Evolutionary conservation across 306 rosid species (phyloP).

Genomic region (Cajanus cajan): DNA sequence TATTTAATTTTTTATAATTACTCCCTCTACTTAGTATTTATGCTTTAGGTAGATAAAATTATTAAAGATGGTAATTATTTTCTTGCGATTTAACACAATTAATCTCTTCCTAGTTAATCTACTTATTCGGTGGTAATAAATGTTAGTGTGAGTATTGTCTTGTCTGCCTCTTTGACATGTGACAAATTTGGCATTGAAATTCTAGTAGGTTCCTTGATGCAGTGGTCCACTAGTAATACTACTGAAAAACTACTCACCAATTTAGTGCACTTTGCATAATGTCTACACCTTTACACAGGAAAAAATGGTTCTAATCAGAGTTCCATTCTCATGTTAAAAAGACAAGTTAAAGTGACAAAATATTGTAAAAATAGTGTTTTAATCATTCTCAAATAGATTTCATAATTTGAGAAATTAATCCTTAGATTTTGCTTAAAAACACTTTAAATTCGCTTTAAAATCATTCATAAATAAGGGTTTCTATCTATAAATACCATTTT

Average conservation of each 20-base stretch:
- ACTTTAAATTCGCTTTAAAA: no score
- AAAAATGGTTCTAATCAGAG: neutral
- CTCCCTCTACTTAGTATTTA: neutral
- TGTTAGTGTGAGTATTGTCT: neutral
- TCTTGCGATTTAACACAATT: neutral
- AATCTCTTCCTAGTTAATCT: neutral
- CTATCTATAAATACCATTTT: no score
- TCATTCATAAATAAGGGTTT: no score
- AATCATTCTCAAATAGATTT: no score
- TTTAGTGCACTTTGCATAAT: neutral
- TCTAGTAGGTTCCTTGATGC: neutral
- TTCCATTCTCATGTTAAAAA: neutral
- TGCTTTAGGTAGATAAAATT: neutral
- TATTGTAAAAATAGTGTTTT: neutral
- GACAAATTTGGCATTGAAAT: neutral
- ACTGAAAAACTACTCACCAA: neutral
- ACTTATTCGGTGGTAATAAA: neutral
- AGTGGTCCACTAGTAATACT: neutral
- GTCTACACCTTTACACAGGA: neutral
- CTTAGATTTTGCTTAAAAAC: no score
- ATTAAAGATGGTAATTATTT: neutral
- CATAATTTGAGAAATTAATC: no score
- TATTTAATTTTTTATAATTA: no score
- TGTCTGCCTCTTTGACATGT: neutral
- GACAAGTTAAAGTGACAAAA: neutral